Evolutionary conservation across 495 filamentous ascomycete species (phyloP).

Genomic region (Antarctomyces pellizariae): DNA sequence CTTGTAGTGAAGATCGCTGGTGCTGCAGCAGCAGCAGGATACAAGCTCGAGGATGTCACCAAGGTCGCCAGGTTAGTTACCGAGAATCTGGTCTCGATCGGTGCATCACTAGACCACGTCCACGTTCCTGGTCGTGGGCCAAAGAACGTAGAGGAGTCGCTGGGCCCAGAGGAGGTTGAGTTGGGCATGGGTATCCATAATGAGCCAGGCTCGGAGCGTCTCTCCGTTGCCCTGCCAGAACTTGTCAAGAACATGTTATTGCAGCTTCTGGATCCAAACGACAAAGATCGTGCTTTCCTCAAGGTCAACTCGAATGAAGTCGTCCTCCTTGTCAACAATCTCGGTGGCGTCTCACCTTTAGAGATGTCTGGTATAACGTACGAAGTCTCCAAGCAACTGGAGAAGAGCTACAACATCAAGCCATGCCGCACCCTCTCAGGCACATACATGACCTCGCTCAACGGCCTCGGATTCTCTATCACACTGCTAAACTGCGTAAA

Average conservation of each 20-base stretch:
- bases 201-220: conserved; percentile 64
- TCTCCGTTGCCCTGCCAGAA: conserved; percentile 35
- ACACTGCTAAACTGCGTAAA: conserved; percentile 60
- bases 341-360: conserved; percentile 74
- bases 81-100: conserved; percentile 64
- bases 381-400: conserved; percentile 68
- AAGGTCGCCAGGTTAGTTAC: conserved; percentile 47
- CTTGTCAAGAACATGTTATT: conserved; percentile 58
- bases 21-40: conserved; percentile 56
- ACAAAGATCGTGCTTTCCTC: conserved; percentile 64
- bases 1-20: conserved; percentile 76
- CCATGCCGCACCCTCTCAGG: conserved; percentile 44
- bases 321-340: conserved; percentile 76
- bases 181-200: conserved; percentile 99
- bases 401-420: conserved; percentile 39
- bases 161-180: conserved; percentile 57
- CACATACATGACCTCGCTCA: conserved; percentile 70
- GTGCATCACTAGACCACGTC: conserved; percentile 67
- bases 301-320: conserved; percentile 37
- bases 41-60: conserved; percentile 38
- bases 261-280: conserved; percentile 55
- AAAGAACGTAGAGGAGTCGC: conserved; percentile 20
- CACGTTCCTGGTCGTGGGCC: conserved; percentile 64
- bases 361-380: conserved; percentile 75
- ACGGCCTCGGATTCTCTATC: conserved; percentile 82